Evolutionary conservation across 495 filamentous ascomycete species (phyloP).

Genomic region (Podospora tetraspora): DNA sequence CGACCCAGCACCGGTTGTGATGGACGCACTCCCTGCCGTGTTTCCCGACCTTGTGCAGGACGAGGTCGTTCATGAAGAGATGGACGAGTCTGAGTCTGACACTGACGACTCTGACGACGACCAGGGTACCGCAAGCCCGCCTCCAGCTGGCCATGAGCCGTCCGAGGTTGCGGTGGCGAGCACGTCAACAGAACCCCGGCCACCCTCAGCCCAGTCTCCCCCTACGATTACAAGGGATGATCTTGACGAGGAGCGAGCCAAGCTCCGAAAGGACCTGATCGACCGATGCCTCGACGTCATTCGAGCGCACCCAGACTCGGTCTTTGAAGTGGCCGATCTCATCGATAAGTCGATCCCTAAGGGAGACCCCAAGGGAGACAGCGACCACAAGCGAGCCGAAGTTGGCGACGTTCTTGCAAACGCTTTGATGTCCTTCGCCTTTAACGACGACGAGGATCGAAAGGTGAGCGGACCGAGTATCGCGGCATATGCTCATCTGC

Average conservation of each 20-base stretch:
- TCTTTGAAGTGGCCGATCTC: conserved; percentile 88
- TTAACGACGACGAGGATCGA: conserved; percentile 75
- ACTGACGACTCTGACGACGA: conserved; percentile 25
- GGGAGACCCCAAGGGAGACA: no score
- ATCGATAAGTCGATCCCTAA: conserved; percentile 53
- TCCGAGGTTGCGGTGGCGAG: background rate
- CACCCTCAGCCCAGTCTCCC: background rate
- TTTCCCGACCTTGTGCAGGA: conserved; percentile 11
- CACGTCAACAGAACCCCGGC: conserved; percentile 6
- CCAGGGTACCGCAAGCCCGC: conserved; percentile 18
- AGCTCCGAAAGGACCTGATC: conserved; percentile 70
- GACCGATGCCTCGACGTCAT: conserved; percentile 87
- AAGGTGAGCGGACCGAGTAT: conserved; percentile 55
- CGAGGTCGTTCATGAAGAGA: conserved; percentile 19
- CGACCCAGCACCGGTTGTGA: conserved; percentile 19
- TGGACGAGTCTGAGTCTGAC: conserved; percentile 12
- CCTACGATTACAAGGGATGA: conserved; percentile 62
- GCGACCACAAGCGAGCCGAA: conserved; percentile 62
- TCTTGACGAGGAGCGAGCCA: conserved; percentile 69
- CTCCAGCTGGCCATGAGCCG: conserved; percentile 12
- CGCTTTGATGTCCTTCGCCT: conserved; percentile 77
- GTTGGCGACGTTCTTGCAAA: conserved; percentile 79
- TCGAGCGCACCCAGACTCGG: conserved; percentile 78
- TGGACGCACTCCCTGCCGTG: conserved; percentile 4
- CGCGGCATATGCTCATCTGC: conserved; percentile 85